Percentiles rank a stretch among this genome's conserved stretches.
These are phyloP conservation scores for Clarireedia paspali DNA, from an alignment of 2,329 filamentous ascomycete genomes.

Conservation along the genomic window DNA sequence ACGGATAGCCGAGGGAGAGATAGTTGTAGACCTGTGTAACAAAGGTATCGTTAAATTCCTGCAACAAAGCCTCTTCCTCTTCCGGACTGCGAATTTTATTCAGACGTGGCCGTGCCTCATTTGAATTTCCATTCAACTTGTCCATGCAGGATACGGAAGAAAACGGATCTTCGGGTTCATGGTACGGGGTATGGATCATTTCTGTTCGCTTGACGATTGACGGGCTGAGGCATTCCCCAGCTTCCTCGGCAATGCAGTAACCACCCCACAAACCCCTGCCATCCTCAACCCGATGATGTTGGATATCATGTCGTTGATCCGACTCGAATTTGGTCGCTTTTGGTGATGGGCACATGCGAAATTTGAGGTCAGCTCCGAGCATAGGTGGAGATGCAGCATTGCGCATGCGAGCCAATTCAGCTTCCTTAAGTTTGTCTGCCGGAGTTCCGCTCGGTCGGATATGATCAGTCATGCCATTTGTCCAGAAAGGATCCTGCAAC, in stretches of 20 bases:
- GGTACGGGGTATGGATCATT: conserved; percentile 32
- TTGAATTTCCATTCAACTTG: conserved; percentile 27
- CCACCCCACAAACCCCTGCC: conserved; percentile 71
- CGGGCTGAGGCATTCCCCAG: conserved; percentile 30
- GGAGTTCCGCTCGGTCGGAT: conserved; percentile 10
- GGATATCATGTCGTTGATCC: conserved; percentile 53
- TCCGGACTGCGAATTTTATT: conserved; percentile 23
- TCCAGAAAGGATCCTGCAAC: conserved; percentile 30
- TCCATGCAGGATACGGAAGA: conserved; percentile 22
- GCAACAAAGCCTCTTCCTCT: conserved; percentile 33
- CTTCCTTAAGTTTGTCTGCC: conserved; percentile 23
- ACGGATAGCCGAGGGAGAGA: conserved; percentile 83
- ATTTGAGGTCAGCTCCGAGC: conserved; percentile 73
- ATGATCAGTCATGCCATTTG: conserved; percentile 29
- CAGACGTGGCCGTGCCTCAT: conserved; percentile 19
- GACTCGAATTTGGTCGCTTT: conserved; percentile 79
- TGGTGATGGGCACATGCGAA: conserved; percentile 76
- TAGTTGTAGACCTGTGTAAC: conserved; percentile 98
- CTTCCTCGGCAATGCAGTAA: conserved; percentile 45
- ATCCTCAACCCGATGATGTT: conserved; percentile 46
- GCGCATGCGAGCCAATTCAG: conserved; percentile 42
- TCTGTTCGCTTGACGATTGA: conserved; percentile 23
- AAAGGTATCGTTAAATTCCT: conserved; percentile 75
- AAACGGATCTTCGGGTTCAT: conserved; percentile 31
- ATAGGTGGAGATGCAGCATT: conserved; percentile 69